A percentile compares a stretch with the other conserved stretches of the same genome.
phyloP scores from a whole-genome alignment of 805 yeast species.

The Cyberlindnera mrakii region DNA sequence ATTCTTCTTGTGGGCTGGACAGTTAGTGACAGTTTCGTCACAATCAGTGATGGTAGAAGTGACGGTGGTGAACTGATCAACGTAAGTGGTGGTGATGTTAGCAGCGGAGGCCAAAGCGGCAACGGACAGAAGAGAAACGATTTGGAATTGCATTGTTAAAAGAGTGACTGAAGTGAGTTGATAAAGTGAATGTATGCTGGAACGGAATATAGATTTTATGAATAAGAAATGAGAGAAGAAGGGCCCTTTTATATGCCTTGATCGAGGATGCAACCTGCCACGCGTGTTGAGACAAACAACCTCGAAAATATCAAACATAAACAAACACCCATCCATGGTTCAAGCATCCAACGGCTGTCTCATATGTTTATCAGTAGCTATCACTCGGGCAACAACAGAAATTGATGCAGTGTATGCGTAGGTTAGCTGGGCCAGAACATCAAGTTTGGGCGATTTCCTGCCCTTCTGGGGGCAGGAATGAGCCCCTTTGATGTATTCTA shows the following conservation, averaged over 20 bases:
- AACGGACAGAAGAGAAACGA: slow-evolving; percentile 22
- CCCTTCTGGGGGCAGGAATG: too few species aligned
- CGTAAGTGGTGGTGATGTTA: slow-evolving; percentile 13
- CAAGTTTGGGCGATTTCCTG: too few species aligned
- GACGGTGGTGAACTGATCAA: slow-evolving; percentile 9
- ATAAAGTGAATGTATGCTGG: slow-evolving; percentile 2
- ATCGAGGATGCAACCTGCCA: not conserved
- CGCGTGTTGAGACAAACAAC: too few species aligned
- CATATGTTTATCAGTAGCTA: too few species aligned
- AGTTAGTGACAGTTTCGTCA: slow-evolving; percentile 13
- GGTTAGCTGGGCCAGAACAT: too few species aligned
- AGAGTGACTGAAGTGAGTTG: slow-evolving; percentile 24
- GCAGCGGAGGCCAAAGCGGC: slow-evolving; percentile 23
- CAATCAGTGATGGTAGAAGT: slow-evolving; percentile 14
- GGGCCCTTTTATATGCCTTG: not conserved
- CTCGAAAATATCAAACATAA: too few species aligned
- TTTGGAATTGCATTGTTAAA: slow-evolving; percentile 27
- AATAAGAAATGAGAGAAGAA: not conserved
- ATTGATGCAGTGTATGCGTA: too few species aligned
- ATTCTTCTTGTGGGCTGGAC: slow-evolving; percentile 14
- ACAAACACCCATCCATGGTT: too few species aligned
- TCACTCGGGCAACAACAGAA: too few species aligned
- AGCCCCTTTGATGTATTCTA: too few species aligned
- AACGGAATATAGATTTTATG: not conserved
- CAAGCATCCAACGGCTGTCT: too few species aligned